Evolutionary conservation across 1,284 basidiomycete genomes (phyloP).

Genomic region (Pholiota adiposa): DNA sequence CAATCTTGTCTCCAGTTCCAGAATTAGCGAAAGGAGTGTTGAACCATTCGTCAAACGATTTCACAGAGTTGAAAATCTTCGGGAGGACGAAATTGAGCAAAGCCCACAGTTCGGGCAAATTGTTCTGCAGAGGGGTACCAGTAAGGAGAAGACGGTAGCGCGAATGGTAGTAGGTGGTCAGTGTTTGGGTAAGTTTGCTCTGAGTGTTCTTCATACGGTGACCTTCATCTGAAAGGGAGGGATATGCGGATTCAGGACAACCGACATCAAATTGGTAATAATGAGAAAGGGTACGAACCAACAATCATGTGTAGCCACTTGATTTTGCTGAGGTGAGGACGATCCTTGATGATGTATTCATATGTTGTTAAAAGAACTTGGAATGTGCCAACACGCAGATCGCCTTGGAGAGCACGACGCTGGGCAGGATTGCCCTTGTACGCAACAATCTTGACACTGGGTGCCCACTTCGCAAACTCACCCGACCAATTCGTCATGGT

Average conservation of each 20-base stretch:
- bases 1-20: conserved; percentile 95
- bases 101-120: conserved; percentile 97
- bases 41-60: conserved; percentile 99
- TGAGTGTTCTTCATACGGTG: conserved; percentile 99
- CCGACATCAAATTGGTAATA: too few species aligned
- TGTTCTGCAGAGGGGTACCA: conserved; percentile 98
- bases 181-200: conserved; percentile 91
- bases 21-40: conserved; percentile 99
- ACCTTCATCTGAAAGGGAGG: conserved; percentile 92
- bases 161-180: conserved; percentile 93
- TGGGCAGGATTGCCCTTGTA: conserved; percentile 95
- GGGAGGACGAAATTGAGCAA: conserved; percentile 98
- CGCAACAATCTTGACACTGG: conserved; percentile 81
- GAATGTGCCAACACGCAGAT: conserved; percentile 83
- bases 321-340: conserved; percentile 86
- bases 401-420: conserved; percentile 74
- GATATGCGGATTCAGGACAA: too few species aligned
- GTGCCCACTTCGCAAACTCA: conserved; percentile 98
- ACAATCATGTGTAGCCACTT: conserved; percentile 99
- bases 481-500: conserved; percentile 99
- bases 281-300: conserved; percentile 59
- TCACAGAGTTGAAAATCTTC: conserved; percentile 99
- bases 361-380: conserved; percentile 98
- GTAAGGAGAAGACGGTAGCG: conserved; percentile 96
- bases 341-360: conserved; percentile 99